Percentiles rank a stretch among this genome's conserved stretches.
These are phyloP conservation scores for Candida chilensis DNA, from an alignment of 805 yeast genomes.

Conservation along the genomic window DNA sequence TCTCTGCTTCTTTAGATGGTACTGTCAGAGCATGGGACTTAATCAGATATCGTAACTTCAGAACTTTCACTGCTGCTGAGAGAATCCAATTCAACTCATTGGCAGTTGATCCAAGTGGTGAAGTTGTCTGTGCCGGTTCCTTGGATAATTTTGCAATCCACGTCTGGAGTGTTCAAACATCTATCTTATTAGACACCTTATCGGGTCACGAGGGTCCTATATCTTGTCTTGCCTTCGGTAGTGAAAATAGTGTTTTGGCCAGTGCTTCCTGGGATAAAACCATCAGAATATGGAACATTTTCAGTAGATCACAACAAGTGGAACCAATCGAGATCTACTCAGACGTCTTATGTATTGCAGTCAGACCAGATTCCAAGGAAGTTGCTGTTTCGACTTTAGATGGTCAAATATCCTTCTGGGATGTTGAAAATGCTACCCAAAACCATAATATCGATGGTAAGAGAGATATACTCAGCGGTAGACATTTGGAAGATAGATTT, in stretches of 20 bases:
- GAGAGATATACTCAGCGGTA: conserved; percentile 79
- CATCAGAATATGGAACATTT: conserved; percentile 86
- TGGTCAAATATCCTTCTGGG: conserved; percentile 81
- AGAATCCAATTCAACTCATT: conserved; percentile 79
- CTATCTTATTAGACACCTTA: conserved; percentile 79
- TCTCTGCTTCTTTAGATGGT: conserved; percentile 90
- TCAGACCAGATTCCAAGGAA: conserved; percentile 91
- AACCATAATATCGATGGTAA: conserved; percentile 78
- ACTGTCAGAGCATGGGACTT: conserved; percentile 97
- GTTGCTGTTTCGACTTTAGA: conserved; percentile 83
- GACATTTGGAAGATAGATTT: conserved; percentile 77
- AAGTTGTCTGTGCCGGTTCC: conserved; percentile 92
- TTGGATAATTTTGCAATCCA: conserved; percentile 83
- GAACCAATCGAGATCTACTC: conserved; percentile 84
- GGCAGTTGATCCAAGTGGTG: conserved; percentile 97
- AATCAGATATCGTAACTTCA: conserved; percentile 83
- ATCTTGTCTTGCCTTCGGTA: conserved; percentile 78
- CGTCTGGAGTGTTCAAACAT: conserved; percentile 96
- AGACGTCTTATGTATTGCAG: conserved; percentile 74
- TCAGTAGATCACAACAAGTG: conserved; percentile 76
- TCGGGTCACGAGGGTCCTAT: conserved; percentile 96
- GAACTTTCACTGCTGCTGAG: conserved; percentile 88
- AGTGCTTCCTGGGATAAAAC: conserved; percentile 97
- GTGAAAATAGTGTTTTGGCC: conserved; percentile 68
- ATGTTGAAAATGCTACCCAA: conserved; percentile 74